phyloP scores from a whole-genome alignment of 495 filamentous ascomycete genomes.

The Apiosordaria backusii region DNA sequence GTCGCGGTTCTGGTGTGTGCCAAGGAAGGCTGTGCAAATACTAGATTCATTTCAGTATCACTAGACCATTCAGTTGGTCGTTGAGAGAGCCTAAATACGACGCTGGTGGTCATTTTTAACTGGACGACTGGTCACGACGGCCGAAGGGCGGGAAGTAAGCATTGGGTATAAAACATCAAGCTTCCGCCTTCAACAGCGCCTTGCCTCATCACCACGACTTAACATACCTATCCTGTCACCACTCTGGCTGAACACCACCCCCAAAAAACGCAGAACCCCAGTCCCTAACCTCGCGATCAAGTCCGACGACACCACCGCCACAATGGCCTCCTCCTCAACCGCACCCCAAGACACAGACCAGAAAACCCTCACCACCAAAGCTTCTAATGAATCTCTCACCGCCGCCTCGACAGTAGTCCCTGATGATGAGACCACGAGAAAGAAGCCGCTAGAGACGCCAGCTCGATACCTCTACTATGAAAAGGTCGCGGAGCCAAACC shows the following conservation, averaged over 20 bases:
- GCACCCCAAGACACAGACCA: not conserved
- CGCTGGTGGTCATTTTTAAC: not conserved
- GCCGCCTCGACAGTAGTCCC: not conserved
- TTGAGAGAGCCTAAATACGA: not conserved
- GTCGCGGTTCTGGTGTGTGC: not conserved
- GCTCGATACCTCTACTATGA: slow-evolving; percentile 14
- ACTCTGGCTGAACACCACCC: not conserved
- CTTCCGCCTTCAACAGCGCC: no score
- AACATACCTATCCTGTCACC: no score
- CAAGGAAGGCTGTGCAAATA: not conserved
- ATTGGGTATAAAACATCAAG: not conserved
- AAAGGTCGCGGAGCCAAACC: slow-evolving; percentile 8
- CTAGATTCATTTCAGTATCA: not conserved
- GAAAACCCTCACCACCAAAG: not conserved
- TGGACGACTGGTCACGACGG: not conserved
- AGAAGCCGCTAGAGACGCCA: not conserved
- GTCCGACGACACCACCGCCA: not conserved
- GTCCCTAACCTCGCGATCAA: not conserved
- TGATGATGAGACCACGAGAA: not conserved
- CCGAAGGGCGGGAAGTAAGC: not conserved
- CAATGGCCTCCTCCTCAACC: not conserved
- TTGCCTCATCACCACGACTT: no score
- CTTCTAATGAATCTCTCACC: not conserved
- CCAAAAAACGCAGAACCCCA: not conserved
- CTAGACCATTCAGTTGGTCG: not conserved